Base-by-base conservation (phyloP, 225 moss, liverwort and hornwort species). In the Polytrichum formosum region DNA sequence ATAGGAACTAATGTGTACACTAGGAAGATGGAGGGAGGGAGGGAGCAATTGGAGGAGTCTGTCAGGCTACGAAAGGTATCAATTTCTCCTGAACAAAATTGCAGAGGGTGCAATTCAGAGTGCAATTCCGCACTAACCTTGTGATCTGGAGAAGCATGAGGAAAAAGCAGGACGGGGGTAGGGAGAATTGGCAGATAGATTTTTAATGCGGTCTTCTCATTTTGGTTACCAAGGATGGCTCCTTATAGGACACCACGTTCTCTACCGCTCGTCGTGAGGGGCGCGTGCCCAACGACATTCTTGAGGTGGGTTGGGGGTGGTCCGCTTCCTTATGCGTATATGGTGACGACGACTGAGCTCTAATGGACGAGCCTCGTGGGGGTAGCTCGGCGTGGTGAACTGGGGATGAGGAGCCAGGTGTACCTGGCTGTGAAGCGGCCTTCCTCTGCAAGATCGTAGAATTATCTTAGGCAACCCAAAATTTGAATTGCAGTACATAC, bases 181-280 rank as follows among this genome's bases (percentile, higher is more conserved):
- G 6, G 37, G 21, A 53, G 56, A 21, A 19, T 58, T 58, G 56
- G 19, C 22, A 19, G 56, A 58, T 19, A n/a, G 22, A 22, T 58
- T 21, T 7, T 64, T 26, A 83, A 31, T 64, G 78, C 28, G 86
- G 86, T 74, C 86, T 87, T 64, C 86, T 75, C 83, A 87, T 87
- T 72, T 87, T 87, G 16, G 80, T 21, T 19, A 68, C 25, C 25
- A 87, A 64, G 19, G 72, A 81, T 54, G 86, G 86, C 75, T 87
- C 86, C 74, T 83, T 87, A 55, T 87, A 87, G 27, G 86, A 87
- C 73, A 81, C 64, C 55, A 87, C 86, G 54, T n/a, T 83, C 73
- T 69, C 80, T 18, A 83, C 75, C 55, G 86, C 83, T 71, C 86
- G 83, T 69, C 87, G 80, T 71, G 83, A 83, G 63, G 83, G 87